Evolutionary conservation across 768 basidiomycete genomes (phyloP), one percentile per base, ranked within the genome.

Genomic region (Termitomyces sp.): DNA sequence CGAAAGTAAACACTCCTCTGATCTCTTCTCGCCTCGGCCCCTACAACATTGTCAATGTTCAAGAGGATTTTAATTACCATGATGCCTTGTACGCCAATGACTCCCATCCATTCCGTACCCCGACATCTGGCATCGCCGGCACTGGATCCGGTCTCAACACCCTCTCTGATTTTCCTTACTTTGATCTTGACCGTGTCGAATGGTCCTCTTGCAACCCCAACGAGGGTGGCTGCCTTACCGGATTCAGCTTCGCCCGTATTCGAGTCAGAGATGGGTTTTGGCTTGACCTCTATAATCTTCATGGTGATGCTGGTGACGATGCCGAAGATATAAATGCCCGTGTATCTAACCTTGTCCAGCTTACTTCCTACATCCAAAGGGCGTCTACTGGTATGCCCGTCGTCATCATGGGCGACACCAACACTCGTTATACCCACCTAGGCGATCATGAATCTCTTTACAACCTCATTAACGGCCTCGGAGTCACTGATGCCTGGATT

Each of bases 21-120:
- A 74, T 75, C 48, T 72, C 73, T 6, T 64, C 72, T 32, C 71
- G 70, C n/a, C 67, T 75, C 9, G 62, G 59, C 50, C 70, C 73
- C 2, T 74, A 70, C 60, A 73, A 71, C 63, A 67, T 75, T 47
- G 67, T 75, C 60, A 68, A 75, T 46, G 73, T 75, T 12, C 69
- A 75, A 57, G 71, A 76, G 64, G 76, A 78, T 59, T 78, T 78
- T 69, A 76, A 78, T 58, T 78, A 71, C 47, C 75, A 78, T 47
- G 72, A 72, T 11, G 68, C 65, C 8, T 66, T 77, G 25, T 77
- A 77, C 56, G 72, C 69, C 4, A 66, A 63, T 17, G 76, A 77
- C 64, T 69, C 67, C 36, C 76, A 77, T 64, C 57, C 70, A 25
- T 75, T 67, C 62, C 74, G 76, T 52, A 77, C 76, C 3, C 64